phyloP scores from a whole-genome alignment of 2,329 filamentous ascomycete genomes.

The Massarina eburnea region DNA sequence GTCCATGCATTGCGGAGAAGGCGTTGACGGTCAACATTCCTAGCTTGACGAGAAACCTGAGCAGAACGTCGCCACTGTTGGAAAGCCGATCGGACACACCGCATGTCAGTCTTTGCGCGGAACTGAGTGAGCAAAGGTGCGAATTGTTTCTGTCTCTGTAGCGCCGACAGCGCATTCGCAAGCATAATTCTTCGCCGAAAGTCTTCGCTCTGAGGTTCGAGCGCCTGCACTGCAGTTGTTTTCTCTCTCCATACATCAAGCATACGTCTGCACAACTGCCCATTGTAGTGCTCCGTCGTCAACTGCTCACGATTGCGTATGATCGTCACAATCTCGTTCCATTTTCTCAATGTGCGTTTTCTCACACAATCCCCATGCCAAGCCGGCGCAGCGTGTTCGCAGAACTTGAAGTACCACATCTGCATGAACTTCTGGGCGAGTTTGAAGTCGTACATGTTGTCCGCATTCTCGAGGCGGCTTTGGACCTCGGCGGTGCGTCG shows the following conservation, averaged over 20 bases:
- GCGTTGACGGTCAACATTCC: conserved; percentile 53
- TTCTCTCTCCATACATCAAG: conserved; percentile 27
- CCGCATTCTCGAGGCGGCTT: conserved; percentile 36
- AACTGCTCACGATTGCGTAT: conserved; percentile 29
- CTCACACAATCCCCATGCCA: conserved; percentile 34
- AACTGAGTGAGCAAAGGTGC: conserved; percentile 48
- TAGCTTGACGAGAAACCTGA: conserved; percentile 50
- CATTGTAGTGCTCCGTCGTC: conserved; percentile 23
- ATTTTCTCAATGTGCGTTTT: conserved; percentile 26
- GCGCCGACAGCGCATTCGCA: conserved; percentile 17
- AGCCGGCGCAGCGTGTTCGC: conserved; percentile 35
- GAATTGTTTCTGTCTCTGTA: conserved; percentile 46
- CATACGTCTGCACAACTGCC: conserved; percentile 26
- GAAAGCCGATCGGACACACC: conserved; percentile 51
- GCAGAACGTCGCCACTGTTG: conserved; percentile 52
- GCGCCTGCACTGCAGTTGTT: conserved; percentile 19
- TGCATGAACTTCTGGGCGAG: conserved; percentile 35
- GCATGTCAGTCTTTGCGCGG: conserved; percentile 46
- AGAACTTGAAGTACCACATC: conserved; percentile 43
- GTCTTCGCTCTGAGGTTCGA: conserved; percentile 40
- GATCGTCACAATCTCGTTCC: conserved; percentile 27
- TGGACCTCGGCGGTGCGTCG: conserved; percentile 43
- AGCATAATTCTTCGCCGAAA: conserved; percentile 32
- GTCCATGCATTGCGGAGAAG: conserved; percentile 61
- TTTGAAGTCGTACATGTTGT: conserved; percentile 34